Evolutionary conservation across 306 rosid species (phyloP), one percentile per base, ranked within the genome.

Genomic region (Spatholobus suberectus): DNA sequence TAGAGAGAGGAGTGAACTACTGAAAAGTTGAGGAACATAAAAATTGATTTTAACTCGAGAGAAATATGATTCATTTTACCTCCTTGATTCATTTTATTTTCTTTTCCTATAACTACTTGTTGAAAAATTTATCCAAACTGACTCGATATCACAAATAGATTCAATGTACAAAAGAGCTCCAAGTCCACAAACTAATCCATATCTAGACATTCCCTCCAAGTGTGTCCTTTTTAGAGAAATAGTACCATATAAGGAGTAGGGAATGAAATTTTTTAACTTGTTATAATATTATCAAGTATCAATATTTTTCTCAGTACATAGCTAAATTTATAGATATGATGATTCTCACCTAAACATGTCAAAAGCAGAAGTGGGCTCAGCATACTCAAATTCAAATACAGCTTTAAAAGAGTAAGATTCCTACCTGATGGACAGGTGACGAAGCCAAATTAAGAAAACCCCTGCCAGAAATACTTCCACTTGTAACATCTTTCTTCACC

Each of bases 351-450:
- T 7, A 72, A 75, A 66, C 6, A n/a, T n/a, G n/a, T n/a, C 32
- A 58, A 21, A 44, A 43, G 6, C 24, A 63, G n/a, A 70, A 21
- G 61, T n/a, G n/a, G n/a, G n/a, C n/a, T n/a, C 14, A 18, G 38
- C 20, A 73, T 5, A 61, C 66, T 62, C 17, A 38, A 75, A 47
- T 78, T 47, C 38, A 74, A 74, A 70, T 58, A 38, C 51, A 71
- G 17, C 44, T 37, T 44, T 40, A 24, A 34, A 75, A n/a, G 51
- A 2, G 49, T 40, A 54, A 24, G 21, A 49, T 37, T 46, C 73
- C 35, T 86, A 95, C 98, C 95, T 90, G 94, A 83, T 82, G 81
- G 82, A 79, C 84, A 78, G 89, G 87, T 21, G 93, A 78, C 24
- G 94, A 74, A 82, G 90, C 66, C 51, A 92, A 75, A 74, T 86